A percentile compares a stretch with the other conserved stretches of the same genome.
Evolutionary conservation across 2,329 filamentous ascomycete genomes (phyloP).

Genomic region (Septoria linicola): DNA sequence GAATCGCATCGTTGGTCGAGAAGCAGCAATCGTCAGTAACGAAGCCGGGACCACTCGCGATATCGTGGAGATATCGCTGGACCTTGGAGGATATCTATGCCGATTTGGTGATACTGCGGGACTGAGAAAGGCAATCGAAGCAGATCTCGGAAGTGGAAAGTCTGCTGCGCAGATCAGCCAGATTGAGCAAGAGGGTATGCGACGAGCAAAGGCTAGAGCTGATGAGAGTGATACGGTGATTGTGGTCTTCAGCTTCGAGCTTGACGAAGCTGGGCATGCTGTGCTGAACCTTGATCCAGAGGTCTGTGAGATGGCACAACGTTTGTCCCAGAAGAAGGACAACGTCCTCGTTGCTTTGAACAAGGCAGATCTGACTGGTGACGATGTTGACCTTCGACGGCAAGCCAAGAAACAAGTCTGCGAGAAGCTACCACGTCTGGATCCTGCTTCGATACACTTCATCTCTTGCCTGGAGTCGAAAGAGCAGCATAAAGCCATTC

Average conservation of each 20-base stretch:
- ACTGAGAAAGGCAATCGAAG: constrained; percentile 52
- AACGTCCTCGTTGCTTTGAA: constrained; percentile 61
- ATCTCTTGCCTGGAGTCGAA: constrained; percentile 57
- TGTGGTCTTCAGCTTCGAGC: constrained; percentile 73
- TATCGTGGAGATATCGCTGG: constrained; percentile 86
- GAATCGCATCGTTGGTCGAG: constrained; percentile 83
- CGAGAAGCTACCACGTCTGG: constrained; percentile 45
- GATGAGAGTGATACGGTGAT: constrained; percentile 82
- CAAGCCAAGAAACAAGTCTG: constrained; percentile 35
- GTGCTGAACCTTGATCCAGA: constrained; percentile 50
- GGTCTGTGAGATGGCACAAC: constrained; percentile 54
- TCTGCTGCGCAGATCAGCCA: constrained; percentile 57
- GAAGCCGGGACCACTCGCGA: constrained; percentile 94
- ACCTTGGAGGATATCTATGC: constrained; percentile 85
- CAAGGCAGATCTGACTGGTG: constrained; percentile 53
- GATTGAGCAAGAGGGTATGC: constrained; percentile 87
- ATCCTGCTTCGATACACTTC: constrained; percentile 45
- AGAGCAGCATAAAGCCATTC: constrained; percentile 62
- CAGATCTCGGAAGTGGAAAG: constrained; percentile 5
- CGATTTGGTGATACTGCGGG: constrained; percentile 96
- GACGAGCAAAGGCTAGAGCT: constrained; percentile 77
- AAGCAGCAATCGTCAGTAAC: constrained; percentile 90
- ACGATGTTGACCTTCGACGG: constrained; percentile 5
- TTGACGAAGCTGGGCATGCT: constrained; percentile 12
- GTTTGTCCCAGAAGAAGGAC: constrained; percentile 51